These are phyloP conservation scores for Mesotaenium endlicherianum DNA, from an alignment of 139 green algal species.

Conservation along the genomic window DNA sequence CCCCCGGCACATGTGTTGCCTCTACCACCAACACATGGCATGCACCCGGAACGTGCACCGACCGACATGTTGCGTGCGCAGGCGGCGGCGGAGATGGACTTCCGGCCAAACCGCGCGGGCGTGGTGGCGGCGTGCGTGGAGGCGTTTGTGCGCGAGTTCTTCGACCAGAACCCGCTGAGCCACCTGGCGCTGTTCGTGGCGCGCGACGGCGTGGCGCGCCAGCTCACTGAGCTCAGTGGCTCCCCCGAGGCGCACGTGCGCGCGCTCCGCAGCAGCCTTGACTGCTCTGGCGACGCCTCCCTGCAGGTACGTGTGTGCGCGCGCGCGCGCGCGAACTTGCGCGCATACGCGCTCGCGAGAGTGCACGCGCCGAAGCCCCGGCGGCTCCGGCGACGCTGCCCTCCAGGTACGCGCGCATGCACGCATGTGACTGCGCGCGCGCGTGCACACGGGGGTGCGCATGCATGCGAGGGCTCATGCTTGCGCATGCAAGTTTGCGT, in stretches of 20 bases:
- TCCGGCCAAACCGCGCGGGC: conserved; percentile 73
- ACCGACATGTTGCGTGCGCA: too few relatives aligned
- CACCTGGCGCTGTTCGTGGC: conserved; percentile 84
- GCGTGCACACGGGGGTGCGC: not conserved
- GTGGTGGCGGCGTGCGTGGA: conserved; percentile 60
- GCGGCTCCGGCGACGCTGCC: too few relatives aligned
- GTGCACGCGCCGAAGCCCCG: not conserved
- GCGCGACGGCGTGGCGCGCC: conserved; percentile 76
- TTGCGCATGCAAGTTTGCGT: too few relatives aligned
- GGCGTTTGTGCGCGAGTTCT: conserved; percentile 87
- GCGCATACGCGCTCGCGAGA: not conserved
- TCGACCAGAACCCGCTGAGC: conserved; percentile 91
- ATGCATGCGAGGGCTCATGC: too few relatives aligned
- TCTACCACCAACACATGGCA: too few relatives aligned
- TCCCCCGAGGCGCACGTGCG: conserved; percentile 54
- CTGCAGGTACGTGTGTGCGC: conserved; percentile 10
- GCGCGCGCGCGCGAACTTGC: not conserved
- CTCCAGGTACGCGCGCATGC: not conserved
- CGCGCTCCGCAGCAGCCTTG: conserved; percentile 32
- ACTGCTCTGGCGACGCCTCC: conserved; percentile 12
- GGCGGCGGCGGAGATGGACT: conserved; percentile 69
- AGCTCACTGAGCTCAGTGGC: conserved; percentile 49
- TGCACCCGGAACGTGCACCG: too few relatives aligned
- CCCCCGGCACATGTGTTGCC: too few relatives aligned
- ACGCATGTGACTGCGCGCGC: not conserved